Evolutionary conservation across 768 basidiomycete species (phyloP).

Genomic region (Suillus hirtellus): DNA sequence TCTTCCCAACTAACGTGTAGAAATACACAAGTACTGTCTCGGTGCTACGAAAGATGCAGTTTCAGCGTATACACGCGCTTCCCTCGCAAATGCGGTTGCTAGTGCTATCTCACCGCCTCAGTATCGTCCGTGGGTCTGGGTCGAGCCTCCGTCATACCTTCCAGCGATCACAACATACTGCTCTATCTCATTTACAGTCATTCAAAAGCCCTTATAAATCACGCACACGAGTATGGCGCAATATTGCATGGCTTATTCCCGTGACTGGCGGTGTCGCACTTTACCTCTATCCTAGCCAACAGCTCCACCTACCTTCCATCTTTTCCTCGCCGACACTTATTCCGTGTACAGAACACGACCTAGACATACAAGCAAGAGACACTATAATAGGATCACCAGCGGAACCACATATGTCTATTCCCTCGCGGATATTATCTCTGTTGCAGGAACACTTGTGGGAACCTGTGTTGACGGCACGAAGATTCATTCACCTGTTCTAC

Average conservation of each 20-base stretch:
- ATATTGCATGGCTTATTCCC: conserved; percentile 55
- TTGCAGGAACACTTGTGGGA: conserved; percentile 72
- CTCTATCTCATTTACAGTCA: conserved; percentile 27
- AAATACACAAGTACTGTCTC: neutral
- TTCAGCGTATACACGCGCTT: conserved; percentile 24
- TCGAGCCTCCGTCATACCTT: conserved; percentile 28
- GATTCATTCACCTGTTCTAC: conserved; percentile 80
- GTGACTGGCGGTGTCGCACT: conserved; percentile 55
- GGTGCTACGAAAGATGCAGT: conserved; percentile 19
- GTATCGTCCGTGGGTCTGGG: neutral
- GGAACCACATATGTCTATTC: conserved; percentile 54
- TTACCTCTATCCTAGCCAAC: conserved; percentile 45
- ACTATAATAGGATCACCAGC: conserved; percentile 65
- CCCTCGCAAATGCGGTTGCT: conserved; percentile 29
- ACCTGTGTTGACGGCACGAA: conserved; percentile 76
- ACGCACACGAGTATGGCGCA: conserved; percentile 27
- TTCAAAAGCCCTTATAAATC: conserved; percentile 33
- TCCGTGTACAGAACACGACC: conserved; percentile 35
- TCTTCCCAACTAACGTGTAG: neutral
- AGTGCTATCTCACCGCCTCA: conserved; percentile 15
- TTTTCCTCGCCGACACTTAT: conserved; percentile 53
- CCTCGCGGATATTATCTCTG: conserved; percentile 43
- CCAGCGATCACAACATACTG: conserved; percentile 16
- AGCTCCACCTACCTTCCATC: conserved; percentile 45
- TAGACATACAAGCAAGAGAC: conserved; percentile 17